Evolutionary conservation across 352 stramenopile species (phyloP), one percentile per base, ranked within the genome.

Genomic region (Phytophthora colocasiae): DNA sequence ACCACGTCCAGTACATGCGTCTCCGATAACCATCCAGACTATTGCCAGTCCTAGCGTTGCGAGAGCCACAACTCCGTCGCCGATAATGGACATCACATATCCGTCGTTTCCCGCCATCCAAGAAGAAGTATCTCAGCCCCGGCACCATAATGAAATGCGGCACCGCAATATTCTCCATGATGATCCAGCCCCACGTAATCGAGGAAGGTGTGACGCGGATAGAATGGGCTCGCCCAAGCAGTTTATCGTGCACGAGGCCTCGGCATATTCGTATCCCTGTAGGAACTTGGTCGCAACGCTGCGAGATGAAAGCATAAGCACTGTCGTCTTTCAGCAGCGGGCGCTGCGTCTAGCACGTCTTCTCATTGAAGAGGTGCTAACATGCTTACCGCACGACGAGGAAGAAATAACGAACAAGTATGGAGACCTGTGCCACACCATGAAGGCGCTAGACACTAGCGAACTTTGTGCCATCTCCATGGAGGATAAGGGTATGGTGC

Each of bases 231-330:
- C 34, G 34, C 15, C 38, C n/a, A 43, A 19, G 38, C 4, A 14
- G 38, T 43, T 43, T 43, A n/a, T 43, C n/a, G 38, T 43, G 38
- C 38, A 43, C 38, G 38, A 43, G 38, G 38, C 38, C n/a, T 43
- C 38, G n/a, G 38, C 14, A 4, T 43, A 43, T 15, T 43, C 38
- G 12, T 22, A 43, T 15, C 38, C 38, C 12, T 43, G 38, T 15
- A n/a, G 38, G 14, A 43, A 43, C 38, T 43, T 43, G 38, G 14
- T 43, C 9, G 38, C 38, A 19, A 43, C 38, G 5, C 7, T 43
- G 38, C 12, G 38, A 19, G 38, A 43, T 43, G 38, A 43, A 2
- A 43, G 38, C 38, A 43, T 43, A 14, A 43, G 38, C 15, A 43
- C 14, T 15, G n/a, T 43, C 38, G n/a, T 43, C 19, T 43, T 43